Evolutionary conservation across 306 rosid species (phyloP).

Genomic region (Oemleria cerasiformis): DNA sequence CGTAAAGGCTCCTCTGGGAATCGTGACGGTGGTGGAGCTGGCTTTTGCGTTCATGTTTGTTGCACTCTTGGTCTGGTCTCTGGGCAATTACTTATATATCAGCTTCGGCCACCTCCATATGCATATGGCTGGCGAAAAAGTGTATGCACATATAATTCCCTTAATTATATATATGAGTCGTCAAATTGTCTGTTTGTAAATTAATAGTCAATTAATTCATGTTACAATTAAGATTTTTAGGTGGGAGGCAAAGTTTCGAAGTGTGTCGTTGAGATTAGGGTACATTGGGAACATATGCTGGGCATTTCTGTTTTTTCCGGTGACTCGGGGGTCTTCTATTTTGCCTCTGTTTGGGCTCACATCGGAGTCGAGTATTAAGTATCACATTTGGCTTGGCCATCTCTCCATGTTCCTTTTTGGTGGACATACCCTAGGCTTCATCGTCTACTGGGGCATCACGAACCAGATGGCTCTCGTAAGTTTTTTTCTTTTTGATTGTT

Average conservation of each 20-base stretch:
- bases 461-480: constrained; percentile 48
- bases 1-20: constrained; percentile 53
- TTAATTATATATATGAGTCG: neutral
- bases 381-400: constrained; percentile 76
- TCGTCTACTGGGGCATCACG: constrained; percentile 60
- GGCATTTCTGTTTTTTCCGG: constrained; percentile 82
- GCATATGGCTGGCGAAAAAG: constrained; percentile 38
- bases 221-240: constrained; percentile 24
- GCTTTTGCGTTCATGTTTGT: constrained; percentile 45
- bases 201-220: neutral
- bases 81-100: constrained; percentile 49
- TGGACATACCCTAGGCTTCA: constrained; percentile 48
- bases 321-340: constrained; percentile 62
- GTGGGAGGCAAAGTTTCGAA: constrained; percentile 66
- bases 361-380: constrained; percentile 65
- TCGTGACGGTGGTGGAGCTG: constrained; percentile 52
- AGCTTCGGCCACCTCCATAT: constrained; percentile 52
- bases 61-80: constrained; percentile 64
- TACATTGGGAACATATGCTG: constrained; percentile 66
- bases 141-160: constrained; percentile 22
- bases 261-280: constrained; percentile 62
- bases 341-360: constrained; percentile 57
- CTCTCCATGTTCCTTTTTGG: constrained; percentile 55
- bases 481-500: neutral
- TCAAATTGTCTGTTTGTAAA: no score